These are phyloP conservation scores for Zygosaccharomyces sapae DNA, from an alignment of 1,139 yeast species.

Conservation along the genomic window DNA sequence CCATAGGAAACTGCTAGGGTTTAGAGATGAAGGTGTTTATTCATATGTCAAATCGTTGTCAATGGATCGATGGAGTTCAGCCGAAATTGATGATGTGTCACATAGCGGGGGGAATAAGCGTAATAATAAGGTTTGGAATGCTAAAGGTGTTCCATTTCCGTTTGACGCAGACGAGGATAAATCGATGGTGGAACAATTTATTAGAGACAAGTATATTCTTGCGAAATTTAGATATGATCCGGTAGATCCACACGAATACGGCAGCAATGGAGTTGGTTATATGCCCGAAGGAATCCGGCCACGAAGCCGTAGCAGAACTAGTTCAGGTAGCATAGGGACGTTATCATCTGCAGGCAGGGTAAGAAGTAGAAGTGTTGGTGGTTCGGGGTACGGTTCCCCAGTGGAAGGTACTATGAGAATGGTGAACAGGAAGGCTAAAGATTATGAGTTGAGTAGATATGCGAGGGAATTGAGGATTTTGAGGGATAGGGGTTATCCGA, in stretches of 20 bases:
- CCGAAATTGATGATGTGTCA: slow-evolving; percentile 31
- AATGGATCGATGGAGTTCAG: slow-evolving; percentile 64
- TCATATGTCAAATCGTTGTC: slow-evolving; percentile 48
- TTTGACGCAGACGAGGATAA: slow-evolving; percentile 47
- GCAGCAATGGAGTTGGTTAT: slow-evolving; percentile 8
- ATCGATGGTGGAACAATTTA: slow-evolving; percentile 45
- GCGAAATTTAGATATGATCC: slow-evolving; percentile 49
- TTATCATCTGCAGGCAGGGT: slow-evolving; percentile 7
- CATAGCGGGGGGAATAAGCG: slow-evolving; percentile 35
- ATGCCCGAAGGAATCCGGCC: slow-evolving; percentile 6
- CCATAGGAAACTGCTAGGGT: slow-evolving; percentile 36
- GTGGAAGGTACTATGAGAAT: slow-evolving; percentile 10
- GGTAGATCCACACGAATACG: slow-evolving; percentile 27
- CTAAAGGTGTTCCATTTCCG: slow-evolving; percentile 59
- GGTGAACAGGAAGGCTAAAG: slow-evolving; percentile 19
- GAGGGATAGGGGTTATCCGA: slow-evolving; percentile 28
- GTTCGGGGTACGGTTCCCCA: slow-evolving; percentile 11
- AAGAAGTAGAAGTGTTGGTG: slow-evolving; percentile 10
- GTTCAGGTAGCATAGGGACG: slow-evolving; percentile 7
- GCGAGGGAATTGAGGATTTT: slow-evolving; percentile 30
- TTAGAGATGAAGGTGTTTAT: slow-evolving; percentile 35
- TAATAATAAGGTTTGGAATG: slow-evolving; percentile 39
- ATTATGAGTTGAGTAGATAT: slow-evolving; percentile 32
- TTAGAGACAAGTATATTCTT: slow-evolving; percentile 54
- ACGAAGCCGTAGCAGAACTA: slow-evolving; percentile 12